A percentile compares a stretch with the other conserved stretches of the same genome.
Conservation (phyloP, 192 early-diverging fungal genomes). For the Coemansia javaensis region DNA sequence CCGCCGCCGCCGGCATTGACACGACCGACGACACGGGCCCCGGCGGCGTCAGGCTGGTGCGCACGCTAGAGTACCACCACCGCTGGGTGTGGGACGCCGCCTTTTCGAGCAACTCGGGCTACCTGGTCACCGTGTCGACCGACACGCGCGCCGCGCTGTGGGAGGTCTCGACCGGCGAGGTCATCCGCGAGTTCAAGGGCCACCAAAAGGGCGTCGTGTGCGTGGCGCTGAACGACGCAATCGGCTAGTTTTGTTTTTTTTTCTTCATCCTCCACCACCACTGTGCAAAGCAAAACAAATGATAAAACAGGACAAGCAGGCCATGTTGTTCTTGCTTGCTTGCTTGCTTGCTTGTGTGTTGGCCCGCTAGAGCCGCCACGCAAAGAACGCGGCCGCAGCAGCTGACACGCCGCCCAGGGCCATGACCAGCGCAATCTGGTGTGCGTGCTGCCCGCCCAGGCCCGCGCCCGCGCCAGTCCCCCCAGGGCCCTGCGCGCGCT, state of each 20-base stretch:
- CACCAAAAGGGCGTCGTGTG: slow-evolving; percentile 45
- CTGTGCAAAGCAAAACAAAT: too few relatives aligned
- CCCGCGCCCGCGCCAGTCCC: slow-evolving; percentile 7
- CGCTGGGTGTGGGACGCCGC: slow-evolving; percentile 53
- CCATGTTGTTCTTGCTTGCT: too few relatives aligned
- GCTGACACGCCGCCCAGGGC: slow-evolving; percentile 36
- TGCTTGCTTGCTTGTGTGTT: too few relatives aligned
- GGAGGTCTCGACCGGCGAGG: slow-evolving; percentile 28
- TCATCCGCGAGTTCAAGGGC: slow-evolving; percentile 51
- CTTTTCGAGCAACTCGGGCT: slow-evolving; percentile 46
- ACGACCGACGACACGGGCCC: slow-evolving; percentile 14
- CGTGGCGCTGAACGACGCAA: slow-evolving; percentile 49
- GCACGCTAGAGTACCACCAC: slow-evolving; percentile 33
- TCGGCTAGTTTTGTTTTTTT: slow-evolving; percentile 7
- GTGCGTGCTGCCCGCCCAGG: slow-evolving; percentile 26
- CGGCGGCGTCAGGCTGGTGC: slow-evolving; percentile 30
- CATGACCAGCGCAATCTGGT: slow-evolving; percentile 38
- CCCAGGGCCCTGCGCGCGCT: slow-evolving; percentile 35
- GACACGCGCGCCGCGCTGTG: slow-evolving; percentile 47
- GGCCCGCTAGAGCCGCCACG: slow-evolving; percentile 25
- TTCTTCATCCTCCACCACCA: too few relatives aligned
- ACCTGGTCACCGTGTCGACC: slow-evolving; percentile 47
- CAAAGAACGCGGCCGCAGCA: slow-evolving; percentile 22
- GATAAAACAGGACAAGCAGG: too few relatives aligned
- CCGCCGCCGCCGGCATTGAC: too few relatives aligned